Percentiles rank a stretch among this genome's conserved stretches.
phyloP scores from a whole-genome alignment of 2,329 filamentous ascomycete species.

The Colletotrichum sojae region DNA sequence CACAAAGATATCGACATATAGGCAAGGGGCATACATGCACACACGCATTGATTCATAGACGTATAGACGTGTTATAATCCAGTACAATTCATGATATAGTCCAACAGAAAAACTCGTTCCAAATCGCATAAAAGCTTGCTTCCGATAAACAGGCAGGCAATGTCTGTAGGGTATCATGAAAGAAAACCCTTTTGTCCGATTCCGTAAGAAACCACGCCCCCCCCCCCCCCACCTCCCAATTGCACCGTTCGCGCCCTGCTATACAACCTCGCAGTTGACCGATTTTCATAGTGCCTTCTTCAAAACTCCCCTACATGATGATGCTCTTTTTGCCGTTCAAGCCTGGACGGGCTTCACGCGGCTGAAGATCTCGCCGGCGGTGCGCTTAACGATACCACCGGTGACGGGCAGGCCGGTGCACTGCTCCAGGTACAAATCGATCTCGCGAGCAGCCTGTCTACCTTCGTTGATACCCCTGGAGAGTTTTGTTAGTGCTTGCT shows the following conservation, averaged over 20 bases:
- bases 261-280: constrained; percentile 10
- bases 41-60: not conserved
- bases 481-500: constrained; percentile 50
- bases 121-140: not conserved
- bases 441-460: constrained; percentile 90
- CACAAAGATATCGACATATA: too few relatives aligned
- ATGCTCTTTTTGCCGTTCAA: constrained; percentile 21
- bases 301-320: not conserved
- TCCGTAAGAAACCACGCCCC: not conserved
- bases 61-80: constrained; percentile 15
- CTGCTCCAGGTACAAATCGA: constrained; percentile 88
- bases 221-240: not conserved
- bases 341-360: constrained; percentile 43
- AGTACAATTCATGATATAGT: not conserved
- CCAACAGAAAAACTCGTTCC: not conserved
- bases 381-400: constrained; percentile 90
- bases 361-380: constrained; percentile 78
- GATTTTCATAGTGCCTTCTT: constrained; percentile 8
- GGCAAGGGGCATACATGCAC: not conserved
- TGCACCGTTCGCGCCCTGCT: not conserved
- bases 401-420: constrained; percentile 88
- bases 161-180: constrained; percentile 12
- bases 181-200: constrained; percentile 18
- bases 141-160: constrained; percentile 3
- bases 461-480: constrained; percentile 95